Base-by-base conservation (phyloP, 441 rosid genomes). In the Flueggea neowawraea region DNA sequence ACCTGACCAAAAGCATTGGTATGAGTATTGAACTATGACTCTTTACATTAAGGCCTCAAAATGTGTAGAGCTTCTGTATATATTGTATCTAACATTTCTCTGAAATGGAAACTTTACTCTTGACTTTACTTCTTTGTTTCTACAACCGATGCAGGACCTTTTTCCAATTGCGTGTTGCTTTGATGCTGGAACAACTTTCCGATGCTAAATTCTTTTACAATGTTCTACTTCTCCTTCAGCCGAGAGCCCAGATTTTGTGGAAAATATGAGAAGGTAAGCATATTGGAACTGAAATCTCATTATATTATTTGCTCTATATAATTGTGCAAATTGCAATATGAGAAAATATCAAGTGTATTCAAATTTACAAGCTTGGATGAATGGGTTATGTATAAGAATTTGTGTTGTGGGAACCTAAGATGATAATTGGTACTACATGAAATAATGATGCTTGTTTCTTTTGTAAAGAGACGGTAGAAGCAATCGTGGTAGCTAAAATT, bases 191-290 rank as follows among this genome's bases (percentile, higher is more conserved):
- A 66, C 56, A 61, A 49, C 77, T 78, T 67, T 60, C 88, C 6
- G 97, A 93, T 66, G 69, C 71, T 57, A 90, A 58, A 78, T 92
- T 59, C 89, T 90, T 33, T 58, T 22, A 48, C 7, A 6, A 3
- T 86, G 90, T 63, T 92, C 97, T 31, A 85, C 96, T 57, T 88
- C 98, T 60, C 98, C 96, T 71, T 67, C 63, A 56, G 89, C 94
- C 22, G 97, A 90, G 75, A 84, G 78, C 58, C 89, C 88, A 52
- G 94, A 92, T 68, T 92, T 92, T 71, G 88, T 92, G 65, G 86
- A 78, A 64, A 81, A 76, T 56, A 22, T 56, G 56, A 75, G 85
- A 79, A 78, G 87, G 96, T 90, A 60, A 65, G 60, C 63, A 55
- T 14, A 31, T 43, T 57, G 10, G 16, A 14, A 51, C 9, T 55